Percentiles rank a stretch among this genome's conserved stretches.
Conservation (phyloP, 192 early-diverging fungal genomes). For the Podochytrium sp. region DNA sequence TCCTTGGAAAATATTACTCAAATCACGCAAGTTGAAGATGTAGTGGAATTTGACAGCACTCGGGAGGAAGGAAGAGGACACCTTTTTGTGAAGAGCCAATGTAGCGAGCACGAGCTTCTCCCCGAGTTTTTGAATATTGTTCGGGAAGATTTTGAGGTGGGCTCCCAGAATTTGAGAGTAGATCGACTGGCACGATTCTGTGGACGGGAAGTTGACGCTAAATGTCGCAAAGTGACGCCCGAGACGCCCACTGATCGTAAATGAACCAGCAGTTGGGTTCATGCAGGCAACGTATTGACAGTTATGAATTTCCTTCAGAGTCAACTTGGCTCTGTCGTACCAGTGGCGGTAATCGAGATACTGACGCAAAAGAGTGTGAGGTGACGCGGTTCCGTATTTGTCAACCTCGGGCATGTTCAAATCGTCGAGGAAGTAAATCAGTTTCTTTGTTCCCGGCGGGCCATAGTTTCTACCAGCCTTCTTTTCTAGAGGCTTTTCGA, state of each 20-base stretch:
- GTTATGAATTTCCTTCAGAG: constrained; percentile 71
- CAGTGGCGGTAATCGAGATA: constrained; percentile 67
- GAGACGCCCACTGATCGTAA: constrained; percentile 59
- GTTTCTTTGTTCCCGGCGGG: constrained; percentile 64
- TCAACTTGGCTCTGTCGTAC: constrained; percentile 68
- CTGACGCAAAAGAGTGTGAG: constrained; percentile 65
- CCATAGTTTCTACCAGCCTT: constrained; percentile 71
- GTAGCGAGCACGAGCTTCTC: constrained; percentile 61
- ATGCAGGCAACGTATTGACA: constrained; percentile 68
- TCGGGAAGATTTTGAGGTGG: constrained; percentile 62
- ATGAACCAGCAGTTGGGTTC: constrained; percentile 70
- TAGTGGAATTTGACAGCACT: constrained; percentile 72
- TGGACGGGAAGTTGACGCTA: constrained; percentile 64
- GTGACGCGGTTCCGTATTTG: constrained; percentile 67
- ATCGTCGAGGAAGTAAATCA: constrained; percentile 72
- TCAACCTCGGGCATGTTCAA: constrained; percentile 74
- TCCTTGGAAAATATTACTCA: constrained; percentile 69
- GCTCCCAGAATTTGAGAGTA: constrained; percentile 59
- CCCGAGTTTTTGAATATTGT: constrained; percentile 53
- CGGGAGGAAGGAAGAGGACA: constrained; percentile 57
- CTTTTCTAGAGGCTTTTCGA: constrained; percentile 71
- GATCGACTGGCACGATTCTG: constrained; percentile 62
- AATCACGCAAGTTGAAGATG: constrained; percentile 66
- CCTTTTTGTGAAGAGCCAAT: constrained; percentile 63
- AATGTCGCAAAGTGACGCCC: constrained; percentile 68